Evolutionary conservation across 768 basidiomycete genomes (phyloP), one percentile per base, ranked within the genome.

Genomic region (Chalciporus chontae): DNA sequence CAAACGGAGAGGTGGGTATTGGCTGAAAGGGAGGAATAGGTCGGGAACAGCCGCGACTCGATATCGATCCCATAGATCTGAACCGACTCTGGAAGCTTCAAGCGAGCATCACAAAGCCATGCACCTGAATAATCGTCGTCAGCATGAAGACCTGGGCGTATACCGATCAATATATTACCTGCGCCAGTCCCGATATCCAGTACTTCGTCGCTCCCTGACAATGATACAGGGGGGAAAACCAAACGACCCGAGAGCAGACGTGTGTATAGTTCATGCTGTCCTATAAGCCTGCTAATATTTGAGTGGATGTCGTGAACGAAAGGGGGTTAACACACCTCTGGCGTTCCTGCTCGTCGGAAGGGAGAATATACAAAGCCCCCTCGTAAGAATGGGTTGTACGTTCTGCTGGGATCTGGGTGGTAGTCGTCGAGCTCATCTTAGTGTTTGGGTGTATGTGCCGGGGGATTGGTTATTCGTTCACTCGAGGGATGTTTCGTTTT

Each of bases 21-120:
- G 43, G 51, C 14, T 4, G 44, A 47, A 37, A 43, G 24, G 15
- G 45, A 2, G 4, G 13, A 7, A 40, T 46, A 55, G 6, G 2
- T 40, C 0, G 56, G 64, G 54, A 58, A 60, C 8, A 60, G 54
- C 19, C 58, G 51, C 0, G 62, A 36, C 40, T 65, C 60, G 13
- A 66, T 62, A 43, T 67, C 62, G 44, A 65, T 17, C 2, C 65
- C 65, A 14, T 56, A 59, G 34, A 62, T 27, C 5, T 62, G 63
- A 34, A 51, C 53, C n/a, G 54, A 26, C 1, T 54, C 50, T 4
- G 57, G 51, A 38, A 64, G 45, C 26, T 54, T 49, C 8, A 34
- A 24, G 18, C 52, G 57, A 4, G 21, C 40, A 11, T 57, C 60
- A 31, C 51, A 59, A 36, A 67, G 53, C 60, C 65, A 67, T 36